Evolutionary conservation across 768 basidiomycete genomes (phyloP).

Genomic region (Lactifluus rugatus): DNA sequence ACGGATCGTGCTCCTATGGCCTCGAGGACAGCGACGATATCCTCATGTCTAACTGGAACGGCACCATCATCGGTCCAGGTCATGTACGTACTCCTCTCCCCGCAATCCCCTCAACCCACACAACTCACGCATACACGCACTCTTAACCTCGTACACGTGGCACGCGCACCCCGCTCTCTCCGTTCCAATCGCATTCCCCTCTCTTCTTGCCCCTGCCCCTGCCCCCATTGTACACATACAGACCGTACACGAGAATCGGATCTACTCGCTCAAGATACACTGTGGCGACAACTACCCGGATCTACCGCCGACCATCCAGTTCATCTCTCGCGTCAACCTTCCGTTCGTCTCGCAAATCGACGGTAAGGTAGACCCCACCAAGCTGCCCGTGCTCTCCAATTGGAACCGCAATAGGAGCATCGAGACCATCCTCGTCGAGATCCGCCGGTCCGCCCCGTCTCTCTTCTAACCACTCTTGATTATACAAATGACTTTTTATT

Average conservation of each 20-base stretch:
- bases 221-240: conserved; percentile 24
- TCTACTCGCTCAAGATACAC: conserved; percentile 88
- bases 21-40: conserved; percentile 93
- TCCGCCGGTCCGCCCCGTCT: conserved; percentile 57
- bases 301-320: conserved; percentile 66
- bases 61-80: conserved; percentile 97
- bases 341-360: conserved; percentile 74
- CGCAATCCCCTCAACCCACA: conserved; percentile 5
- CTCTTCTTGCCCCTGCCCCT: not conserved
- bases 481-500: not conserved
- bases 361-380: conserved; percentile 69
- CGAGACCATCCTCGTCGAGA: conserved; percentile 86
- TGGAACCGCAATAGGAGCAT: conserved; percentile 77
- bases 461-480: not conserved
- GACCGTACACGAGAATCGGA: conserved; percentile 98
- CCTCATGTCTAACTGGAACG: conserved; percentile 97
- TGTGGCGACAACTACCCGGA: conserved; percentile 77
- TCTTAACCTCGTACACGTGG: not conserved
- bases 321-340: conserved; percentile 83
- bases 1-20: conserved; percentile 96
- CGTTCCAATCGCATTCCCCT: not conserved
- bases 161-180: conserved; percentile 11
- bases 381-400: conserved; percentile 58
- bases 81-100: conserved; percentile 50
- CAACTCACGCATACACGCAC: not conserved